Percentiles rank a stretch among this genome's conserved stretches.
Conservation (phyloP, 768 basidiomycete species). For the Pisolithus albus region DNA sequence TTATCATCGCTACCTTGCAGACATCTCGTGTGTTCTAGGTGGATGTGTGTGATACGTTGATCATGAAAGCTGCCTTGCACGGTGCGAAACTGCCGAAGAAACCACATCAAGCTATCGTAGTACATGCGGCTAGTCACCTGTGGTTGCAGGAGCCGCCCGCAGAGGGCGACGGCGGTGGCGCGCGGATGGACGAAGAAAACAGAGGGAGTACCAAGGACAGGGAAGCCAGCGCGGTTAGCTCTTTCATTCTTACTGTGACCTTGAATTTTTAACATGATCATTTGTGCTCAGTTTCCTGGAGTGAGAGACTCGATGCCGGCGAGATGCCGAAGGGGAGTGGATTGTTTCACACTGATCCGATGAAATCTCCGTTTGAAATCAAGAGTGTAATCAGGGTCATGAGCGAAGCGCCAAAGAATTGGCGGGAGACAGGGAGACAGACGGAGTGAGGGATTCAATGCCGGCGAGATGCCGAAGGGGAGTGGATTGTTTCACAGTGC, state of each 20-base stretch:
- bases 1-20: slow-evolving; percentile 88
- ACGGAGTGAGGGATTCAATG: too few relatives aligned
- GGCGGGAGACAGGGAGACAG: too few relatives aligned
- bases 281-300: too few relatives aligned
- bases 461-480: too few relatives aligned
- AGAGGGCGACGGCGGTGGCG: slow-evolving; percentile 36
- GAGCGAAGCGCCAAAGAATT: too few relatives aligned
- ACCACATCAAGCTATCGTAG: slow-evolving; percentile 94
- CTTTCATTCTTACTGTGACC: background rate
- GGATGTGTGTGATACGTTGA: slow-evolving; percentile 95
- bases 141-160: slow-evolving; percentile 85
- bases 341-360: too few relatives aligned
- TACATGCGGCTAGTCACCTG: slow-evolving; percentile 95
- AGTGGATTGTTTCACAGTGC: too few relatives aligned
- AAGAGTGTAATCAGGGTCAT: too few relatives aligned
- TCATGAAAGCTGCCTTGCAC: slow-evolving; percentile 98
- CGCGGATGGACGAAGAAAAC: slow-evolving; percentile 20
- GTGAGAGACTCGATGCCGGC: too few relatives aligned
- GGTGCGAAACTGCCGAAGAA: slow-evolving; percentile 99
- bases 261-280: too few relatives aligned
- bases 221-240: slow-evolving; percentile 49
- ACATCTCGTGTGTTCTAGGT: slow-evolving; percentile 84
- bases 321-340: too few relatives aligned
- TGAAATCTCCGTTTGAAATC: too few relatives aligned
- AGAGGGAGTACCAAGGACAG: slow-evolving; percentile 30